Evolutionary conservation across 1,139 yeast genomes (phyloP).

Genomic region (Blastobotrys raffinosifermentans): DNA sequence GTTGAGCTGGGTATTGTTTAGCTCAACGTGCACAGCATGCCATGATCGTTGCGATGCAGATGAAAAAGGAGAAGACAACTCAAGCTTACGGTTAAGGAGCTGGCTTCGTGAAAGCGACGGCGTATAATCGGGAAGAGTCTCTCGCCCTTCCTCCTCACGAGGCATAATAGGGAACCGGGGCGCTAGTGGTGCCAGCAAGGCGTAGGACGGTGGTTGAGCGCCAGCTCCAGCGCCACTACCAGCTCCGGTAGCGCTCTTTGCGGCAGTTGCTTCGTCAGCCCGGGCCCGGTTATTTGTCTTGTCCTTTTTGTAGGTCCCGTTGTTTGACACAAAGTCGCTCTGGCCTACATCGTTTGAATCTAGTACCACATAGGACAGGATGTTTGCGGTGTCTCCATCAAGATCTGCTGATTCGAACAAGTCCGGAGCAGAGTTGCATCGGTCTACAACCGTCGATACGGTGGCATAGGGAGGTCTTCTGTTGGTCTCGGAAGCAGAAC

Average conservation of each 20-base stretch:
- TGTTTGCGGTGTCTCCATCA: not conserved
- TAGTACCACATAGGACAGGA: conserved; percentile 1
- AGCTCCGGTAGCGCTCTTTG: not conserved
- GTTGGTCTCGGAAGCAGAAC: too few relatives aligned
- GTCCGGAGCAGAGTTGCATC: too few relatives aligned
- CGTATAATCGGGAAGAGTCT: conserved; percentile 31
- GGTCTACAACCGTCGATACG: too few relatives aligned
- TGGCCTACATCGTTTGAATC: not conserved
- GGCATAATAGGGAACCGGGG: conserved; percentile 27
- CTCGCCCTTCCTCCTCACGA: conserved; percentile 32
- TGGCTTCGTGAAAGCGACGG: conserved; percentile 31
- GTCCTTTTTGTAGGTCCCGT: not conserved
- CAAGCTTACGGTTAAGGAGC: conserved; percentile 30
- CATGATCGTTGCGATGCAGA: conserved; percentile 43
- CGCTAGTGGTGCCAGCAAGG: conserved; percentile 23
- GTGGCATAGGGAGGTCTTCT: too few relatives aligned
- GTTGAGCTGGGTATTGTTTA: conserved; percentile 53
- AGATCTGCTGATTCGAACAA: too few relatives aligned
- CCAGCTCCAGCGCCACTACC: conserved; percentile 1
- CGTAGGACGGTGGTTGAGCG: conserved; percentile 24
- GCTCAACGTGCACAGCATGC: conserved; percentile 47
- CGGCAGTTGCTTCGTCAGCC: too few relatives aligned
- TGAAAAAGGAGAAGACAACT: conserved; percentile 32
- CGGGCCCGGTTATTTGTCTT: too few relatives aligned
- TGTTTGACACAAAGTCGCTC: not conserved